phyloP scores from a whole-genome alignment of 164 flowering plant genomes.

The Stephania japonica region DNA sequence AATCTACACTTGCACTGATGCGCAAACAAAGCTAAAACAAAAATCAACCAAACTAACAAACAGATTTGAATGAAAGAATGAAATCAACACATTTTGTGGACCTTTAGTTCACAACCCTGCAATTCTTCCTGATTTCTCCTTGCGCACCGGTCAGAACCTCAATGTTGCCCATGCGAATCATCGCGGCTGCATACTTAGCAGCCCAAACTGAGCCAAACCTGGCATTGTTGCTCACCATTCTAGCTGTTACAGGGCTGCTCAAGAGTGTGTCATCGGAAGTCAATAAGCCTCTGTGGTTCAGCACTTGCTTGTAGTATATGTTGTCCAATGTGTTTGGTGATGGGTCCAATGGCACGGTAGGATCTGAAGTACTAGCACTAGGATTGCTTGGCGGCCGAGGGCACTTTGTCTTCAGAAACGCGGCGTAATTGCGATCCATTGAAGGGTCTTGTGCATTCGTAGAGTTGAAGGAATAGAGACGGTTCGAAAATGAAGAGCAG shows the following conservation, averaged over 20 bases:
- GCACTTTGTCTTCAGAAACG: slow-evolving; percentile 11
- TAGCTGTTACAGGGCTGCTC: neutral
- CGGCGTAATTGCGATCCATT: slow-evolving; percentile 12
- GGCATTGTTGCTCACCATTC: slow-evolving; percentile 4
- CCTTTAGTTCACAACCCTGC: slow-evolving; percentile 16
- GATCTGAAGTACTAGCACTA: neutral
- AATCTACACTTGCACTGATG: too few species aligned
- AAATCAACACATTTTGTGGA: neutral
- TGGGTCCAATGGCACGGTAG: slow-evolving; percentile 9
- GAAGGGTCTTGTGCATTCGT: slow-evolving; percentile 12
- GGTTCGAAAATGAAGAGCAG: slow-evolving; percentile 2
- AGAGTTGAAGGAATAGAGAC: slow-evolving; percentile 9
- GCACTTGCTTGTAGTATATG: slow-evolving; percentile 11
- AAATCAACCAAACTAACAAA: neutral
- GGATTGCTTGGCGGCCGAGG: neutral
- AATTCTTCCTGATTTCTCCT: slow-evolving; percentile 19
- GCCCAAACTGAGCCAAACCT: neutral
- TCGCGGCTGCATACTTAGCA: slow-evolving; percentile 9
- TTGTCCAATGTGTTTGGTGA: slow-evolving; percentile 18
- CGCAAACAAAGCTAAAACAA: too few species aligned
- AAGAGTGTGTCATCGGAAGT: slow-evolving; percentile 22
- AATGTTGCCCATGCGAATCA: slow-evolving; percentile 18
- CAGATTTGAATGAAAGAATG: neutral
- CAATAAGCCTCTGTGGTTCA: slow-evolving; percentile 13
- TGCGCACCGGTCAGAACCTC: slow-evolving; percentile 15